phyloP scores from a whole-genome alignment of 352 stramenopile genomes.

The Saprolegnia parasitica region DNA sequence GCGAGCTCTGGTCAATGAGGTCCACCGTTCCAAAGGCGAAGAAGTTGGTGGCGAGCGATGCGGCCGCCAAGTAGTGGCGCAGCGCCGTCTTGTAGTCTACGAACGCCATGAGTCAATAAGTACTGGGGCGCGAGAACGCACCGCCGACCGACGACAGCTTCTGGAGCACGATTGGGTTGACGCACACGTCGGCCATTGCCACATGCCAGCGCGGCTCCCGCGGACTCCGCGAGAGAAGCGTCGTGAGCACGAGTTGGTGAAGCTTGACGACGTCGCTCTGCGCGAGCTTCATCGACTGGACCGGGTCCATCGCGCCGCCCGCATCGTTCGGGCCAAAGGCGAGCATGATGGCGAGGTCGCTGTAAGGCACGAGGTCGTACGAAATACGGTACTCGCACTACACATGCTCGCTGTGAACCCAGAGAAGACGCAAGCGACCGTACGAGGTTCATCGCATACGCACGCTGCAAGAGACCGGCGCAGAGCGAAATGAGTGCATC shows the following conservation, averaged over 20 bases:
- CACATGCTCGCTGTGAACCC: not conserved
- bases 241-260: constrained; percentile 47
- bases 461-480: constrained; percentile 62
- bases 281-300: constrained; percentile 29
- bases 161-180: constrained; percentile 69
- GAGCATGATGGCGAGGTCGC: constrained; percentile 66
- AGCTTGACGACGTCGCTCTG: constrained; percentile 35
- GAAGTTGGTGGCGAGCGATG: constrained; percentile 76
- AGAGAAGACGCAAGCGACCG: not conserved
- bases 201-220: constrained; percentile 79
- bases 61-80: constrained; percentile 66
- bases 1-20: constrained; percentile 77
- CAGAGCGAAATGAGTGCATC: constrained; percentile 63
- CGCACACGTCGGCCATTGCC: constrained; percentile 54
- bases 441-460: constrained; percentile 58
- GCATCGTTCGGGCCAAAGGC: constrained; percentile 55
- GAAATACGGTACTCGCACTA: constrained; percentile 69
- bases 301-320: constrained; percentile 31
- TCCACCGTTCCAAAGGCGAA: constrained; percentile 68
- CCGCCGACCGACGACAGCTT: constrained; percentile 55
- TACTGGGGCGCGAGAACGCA: constrained; percentile 37
- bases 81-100: constrained; percentile 62
- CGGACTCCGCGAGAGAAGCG: constrained; percentile 49
- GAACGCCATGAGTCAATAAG: constrained; percentile 19
- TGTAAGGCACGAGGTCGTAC: constrained; percentile 77